Percentiles rank a stretch among this genome's conserved stretches.
Evolutionary conservation across 2,329 filamentous ascomycete species (phyloP).

Genomic region (Apiospora malaysiana): DNA sequence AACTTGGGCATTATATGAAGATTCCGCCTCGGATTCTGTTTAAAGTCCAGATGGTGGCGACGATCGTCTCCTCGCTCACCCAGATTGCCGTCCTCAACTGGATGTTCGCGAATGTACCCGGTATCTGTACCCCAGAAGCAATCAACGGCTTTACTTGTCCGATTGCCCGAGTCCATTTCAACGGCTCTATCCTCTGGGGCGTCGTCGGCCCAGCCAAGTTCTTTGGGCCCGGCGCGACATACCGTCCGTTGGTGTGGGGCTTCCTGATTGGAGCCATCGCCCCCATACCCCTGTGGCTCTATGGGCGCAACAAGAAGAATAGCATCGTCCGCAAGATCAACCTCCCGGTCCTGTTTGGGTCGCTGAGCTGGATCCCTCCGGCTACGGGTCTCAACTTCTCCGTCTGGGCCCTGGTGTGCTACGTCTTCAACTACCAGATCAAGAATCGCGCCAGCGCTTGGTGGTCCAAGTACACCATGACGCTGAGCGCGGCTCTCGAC

Average conservation of each 20-base stretch:
- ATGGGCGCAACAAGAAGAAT: conserved; percentile 63
- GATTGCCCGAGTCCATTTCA: conserved; percentile 87
- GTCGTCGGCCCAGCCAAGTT: conserved; percentile 84
- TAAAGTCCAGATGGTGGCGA: conserved; percentile 77
- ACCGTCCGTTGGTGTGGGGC: conserved; percentile 79
- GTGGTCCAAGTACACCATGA: conserved; percentile 95
- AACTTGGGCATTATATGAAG: conserved; percentile 89
- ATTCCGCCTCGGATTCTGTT: conserved; percentile 82
- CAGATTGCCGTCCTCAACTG: conserved; percentile 88
- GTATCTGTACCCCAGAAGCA: conserved; percentile 79
- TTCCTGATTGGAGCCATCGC: conserved; percentile 79
- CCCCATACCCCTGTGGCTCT: conserved; percentile 76
- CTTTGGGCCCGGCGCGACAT: conserved; percentile 78
- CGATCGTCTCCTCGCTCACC: conserved; percentile 76
- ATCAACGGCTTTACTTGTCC: conserved; percentile 89
- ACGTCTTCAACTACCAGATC: conserved; percentile 80
- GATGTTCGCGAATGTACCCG: conserved; percentile 81
- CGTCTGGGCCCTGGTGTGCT: conserved; percentile 86
- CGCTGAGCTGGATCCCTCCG: conserved; percentile 84
- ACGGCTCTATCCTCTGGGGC: conserved; percentile 88
- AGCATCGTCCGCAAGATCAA: conserved; percentile 79
- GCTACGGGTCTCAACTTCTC: conserved; percentile 88
- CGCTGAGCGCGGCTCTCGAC: conserved; percentile 81
- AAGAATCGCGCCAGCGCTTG: conserved; percentile 72
- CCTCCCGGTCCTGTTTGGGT: conserved; percentile 82